Base-by-base conservation (phyloP, 805 yeast species). In the Saccharomycopsis fibuligera region DNA sequence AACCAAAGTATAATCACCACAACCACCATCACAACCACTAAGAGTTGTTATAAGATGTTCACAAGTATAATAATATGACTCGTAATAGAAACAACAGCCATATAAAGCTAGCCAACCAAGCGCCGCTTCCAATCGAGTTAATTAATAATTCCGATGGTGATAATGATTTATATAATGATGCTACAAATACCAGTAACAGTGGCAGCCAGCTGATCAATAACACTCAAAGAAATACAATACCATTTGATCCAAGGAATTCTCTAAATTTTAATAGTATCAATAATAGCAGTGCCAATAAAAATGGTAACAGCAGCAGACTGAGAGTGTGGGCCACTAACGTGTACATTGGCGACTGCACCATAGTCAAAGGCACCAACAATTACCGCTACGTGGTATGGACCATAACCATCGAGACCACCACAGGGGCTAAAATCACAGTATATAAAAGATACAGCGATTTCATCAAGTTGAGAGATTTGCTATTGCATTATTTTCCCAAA, bases 391-490 rank as follows among this genome's bases (percentile, higher is more conserved):
- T 36, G 2, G 52, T 45, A 12, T 53, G 54, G 54, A 46, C 52
- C 1, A 36, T 53, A 2, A 53, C 40, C 12, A 47, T 53, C 6
- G 54, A 50, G 21, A 53, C 56, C 2, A 22, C n/a, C 10, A 35
- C 29, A 17, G 49, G 50, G 5, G 43, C 54, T n/a, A 46, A 37
- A 22, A 44, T 41, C 21, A 37, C 42, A 27, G 21, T 53, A 17
- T 50, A 47, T 29, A 53, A 50, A 31, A 29, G 56, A 36, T 53
- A 53, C 35, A 50, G 44, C 23, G 56, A 53, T 25, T 53, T 53
- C 39, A 48, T 37, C 27, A 45, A 41, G 19, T 40, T 53, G 14
- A 35, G 52, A 17, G 45, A 47, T 8, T 33, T 47, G 30, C 31
- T 53, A 10, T 12, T 50, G 23, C 40, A 29, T 6, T 50, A 53